Evolutionary conservation across 345 rosid species (phyloP).

Genomic region (Hibiscus tridactylites): DNA sequence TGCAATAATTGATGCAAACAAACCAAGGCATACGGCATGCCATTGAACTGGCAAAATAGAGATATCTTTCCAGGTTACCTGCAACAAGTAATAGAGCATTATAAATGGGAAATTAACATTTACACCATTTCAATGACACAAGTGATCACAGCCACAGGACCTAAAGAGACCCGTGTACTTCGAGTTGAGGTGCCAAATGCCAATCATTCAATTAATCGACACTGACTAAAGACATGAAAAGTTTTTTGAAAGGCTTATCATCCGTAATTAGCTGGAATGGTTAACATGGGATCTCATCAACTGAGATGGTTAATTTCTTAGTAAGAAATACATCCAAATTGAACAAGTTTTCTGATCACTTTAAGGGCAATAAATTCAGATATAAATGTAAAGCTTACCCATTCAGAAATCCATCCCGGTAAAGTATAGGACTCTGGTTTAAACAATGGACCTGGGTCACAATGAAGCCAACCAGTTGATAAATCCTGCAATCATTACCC

Average conservation of each 20-base stretch:
- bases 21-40: slow-evolving; percentile 89
- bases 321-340: neutral
- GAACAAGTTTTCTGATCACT: neutral
- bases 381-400: slow-evolving; percentile 37
- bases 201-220: neutral
- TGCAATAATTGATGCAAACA: slow-evolving; percentile 96
- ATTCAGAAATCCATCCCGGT: slow-evolving; percentile 55
- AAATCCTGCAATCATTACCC: slow-evolving; percentile 53
- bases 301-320: neutral
- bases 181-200: neutral
- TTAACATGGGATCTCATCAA: no score
- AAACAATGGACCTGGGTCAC: slow-evolving; percentile 90
- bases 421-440: slow-evolving; percentile 58
- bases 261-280: neutral
- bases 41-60: slow-evolving; percentile 80
- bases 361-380: neutral
- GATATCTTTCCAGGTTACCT: slow-evolving; percentile 92
- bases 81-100: slow-evolving; percentile 12
- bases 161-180: neutral
- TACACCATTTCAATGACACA: neutral
- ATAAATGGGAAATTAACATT: neutral
- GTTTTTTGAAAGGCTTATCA: neutral
- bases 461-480: slow-evolving; percentile 85
- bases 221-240: neutral
- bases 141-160: neutral